Conservation (phyloP, 2,329 filamentous ascomycete genomes). For the Hypoxylon sp. region DNA sequence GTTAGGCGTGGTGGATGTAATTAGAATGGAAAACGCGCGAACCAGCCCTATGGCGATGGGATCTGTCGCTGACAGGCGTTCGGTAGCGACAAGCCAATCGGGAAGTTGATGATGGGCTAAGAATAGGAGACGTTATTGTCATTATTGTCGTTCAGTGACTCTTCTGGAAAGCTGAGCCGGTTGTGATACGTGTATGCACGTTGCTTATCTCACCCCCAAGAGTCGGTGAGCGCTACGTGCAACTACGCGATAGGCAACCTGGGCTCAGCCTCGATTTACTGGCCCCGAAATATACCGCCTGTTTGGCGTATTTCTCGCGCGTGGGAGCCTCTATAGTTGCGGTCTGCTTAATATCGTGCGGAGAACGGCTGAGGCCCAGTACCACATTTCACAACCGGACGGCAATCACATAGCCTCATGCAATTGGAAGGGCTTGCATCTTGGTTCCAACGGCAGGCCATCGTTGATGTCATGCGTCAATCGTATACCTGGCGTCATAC, state of each 20-base stretch:
- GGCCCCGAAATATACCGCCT: conserved; percentile 46
- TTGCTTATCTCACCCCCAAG: conserved; percentile 42
- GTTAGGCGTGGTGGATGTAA: conserved; percentile 7
- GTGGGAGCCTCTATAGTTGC: conserved; percentile 30
- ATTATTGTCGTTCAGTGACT: conserved; percentile 14
- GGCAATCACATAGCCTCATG: not conserved
- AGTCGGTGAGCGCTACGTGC: conserved; percentile 39
- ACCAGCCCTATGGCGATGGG: conserved; percentile 35
- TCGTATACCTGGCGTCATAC: not conserved
- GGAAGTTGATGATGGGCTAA: conserved; percentile 15
- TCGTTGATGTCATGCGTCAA: not conserved
- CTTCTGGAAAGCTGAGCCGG: conserved; percentile 28
- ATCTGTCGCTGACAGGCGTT: conserved; percentile 32
- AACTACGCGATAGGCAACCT: conserved; percentile 10
- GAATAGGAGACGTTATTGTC: conserved; percentile 35
- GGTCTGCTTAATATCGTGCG: conserved; percentile 40
- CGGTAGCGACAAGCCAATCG: conserved; percentile 32
- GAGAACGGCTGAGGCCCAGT: conserved; percentile 20
- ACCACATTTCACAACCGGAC: conserved; percentile 1
- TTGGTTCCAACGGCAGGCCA: not conserved
- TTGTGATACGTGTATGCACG: conserved; percentile 30
- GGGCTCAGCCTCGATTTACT: conserved; percentile 30
- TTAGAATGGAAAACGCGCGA: conserved; percentile 9
- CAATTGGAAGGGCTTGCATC: not conserved
- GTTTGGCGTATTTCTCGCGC: conserved; percentile 41